Conservation (phyloP, 371 early-diverging fungal genomes). For the Mortierella sp. region DNA sequence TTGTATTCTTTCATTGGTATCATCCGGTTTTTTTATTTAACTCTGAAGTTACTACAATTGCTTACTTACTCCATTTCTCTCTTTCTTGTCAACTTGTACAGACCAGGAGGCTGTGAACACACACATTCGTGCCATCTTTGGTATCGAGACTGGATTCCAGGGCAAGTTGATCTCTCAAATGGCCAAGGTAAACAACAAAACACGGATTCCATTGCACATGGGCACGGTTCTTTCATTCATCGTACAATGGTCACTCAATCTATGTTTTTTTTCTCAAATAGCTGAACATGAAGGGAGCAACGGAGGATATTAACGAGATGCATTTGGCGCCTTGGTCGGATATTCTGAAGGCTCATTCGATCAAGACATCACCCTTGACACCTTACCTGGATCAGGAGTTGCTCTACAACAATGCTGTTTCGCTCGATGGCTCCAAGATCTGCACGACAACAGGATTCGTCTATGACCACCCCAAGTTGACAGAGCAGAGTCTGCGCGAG, state of each 20-base stretch:
- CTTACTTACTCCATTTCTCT: too few species aligned
- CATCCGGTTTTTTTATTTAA: neutral
- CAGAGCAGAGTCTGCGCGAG: conserved; percentile 72
- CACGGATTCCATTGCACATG: too few species aligned
- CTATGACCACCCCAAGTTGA: conserved; percentile 78
- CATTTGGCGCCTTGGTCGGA: conserved; percentile 86
- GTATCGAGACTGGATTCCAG: conserved; percentile 89
- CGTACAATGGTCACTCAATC: neutral
- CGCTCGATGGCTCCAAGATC: conserved; percentile 84
- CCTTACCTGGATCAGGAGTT: conserved; percentile 95
- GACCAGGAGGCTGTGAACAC: conserved; percentile 87
- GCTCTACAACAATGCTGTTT: conserved; percentile 84
- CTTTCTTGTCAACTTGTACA: too few species aligned
- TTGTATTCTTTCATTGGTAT: neutral
- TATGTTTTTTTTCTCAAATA: conserved; percentile 28
- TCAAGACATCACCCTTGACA: conserved; percentile 86
- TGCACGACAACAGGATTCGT: conserved; percentile 76
- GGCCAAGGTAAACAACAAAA: conserved; percentile 82
- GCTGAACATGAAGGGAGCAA: conserved; percentile 85
- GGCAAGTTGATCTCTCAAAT: conserved; percentile 85
- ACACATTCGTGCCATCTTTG: conserved; percentile 78
- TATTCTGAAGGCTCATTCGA: conserved; percentile 68
- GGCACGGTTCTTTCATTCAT: neutral
- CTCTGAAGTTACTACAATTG: neutral
- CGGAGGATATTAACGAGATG: conserved; percentile 94